A percentile compares a stretch with the other conserved stretches of the same genome.
phyloP scores from a whole-genome alignment of 176 grass and related monocot genomes.

The Olyra latifolia region DNA sequence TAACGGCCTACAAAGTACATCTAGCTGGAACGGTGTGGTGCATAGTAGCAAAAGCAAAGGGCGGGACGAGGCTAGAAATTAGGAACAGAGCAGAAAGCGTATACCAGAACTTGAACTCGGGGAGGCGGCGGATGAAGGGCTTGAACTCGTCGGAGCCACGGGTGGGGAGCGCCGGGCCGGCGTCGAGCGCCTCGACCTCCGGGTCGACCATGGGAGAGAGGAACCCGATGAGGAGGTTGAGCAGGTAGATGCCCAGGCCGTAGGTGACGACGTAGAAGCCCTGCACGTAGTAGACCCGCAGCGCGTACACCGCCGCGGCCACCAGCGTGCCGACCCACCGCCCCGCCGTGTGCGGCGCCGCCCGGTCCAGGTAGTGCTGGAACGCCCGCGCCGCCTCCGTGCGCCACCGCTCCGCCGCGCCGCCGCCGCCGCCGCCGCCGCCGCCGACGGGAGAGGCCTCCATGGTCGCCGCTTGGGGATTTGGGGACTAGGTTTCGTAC shows the following conservation, averaged over 20 bases:
- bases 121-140: constrained; percentile 88
- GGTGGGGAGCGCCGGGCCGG: constrained; percentile 66
- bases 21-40: not conserved
- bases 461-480: constrained; percentile 36
- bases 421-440: constrained; percentile 27
- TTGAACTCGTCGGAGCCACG: constrained; percentile 94
- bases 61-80: not conserved
- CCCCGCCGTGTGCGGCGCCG: constrained; percentile 64
- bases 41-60: not conserved
- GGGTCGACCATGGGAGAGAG: constrained; percentile 96
- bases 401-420: constrained; percentile 53
- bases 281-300: constrained; percentile 78
- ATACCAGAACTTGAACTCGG: constrained; percentile 99
- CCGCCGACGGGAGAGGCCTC: constrained; percentile 27
- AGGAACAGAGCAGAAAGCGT: not conserved
- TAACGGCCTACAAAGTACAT: not conserved
- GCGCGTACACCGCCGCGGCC: constrained; percentile 59
- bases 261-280: constrained; percentile 93
- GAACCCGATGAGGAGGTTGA: constrained; percentile 99
- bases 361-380: constrained; percentile 88
- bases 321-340: constrained; percentile 65
- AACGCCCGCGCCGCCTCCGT: constrained; percentile 64
- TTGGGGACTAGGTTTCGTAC: constrained; percentile 18
- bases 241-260: constrained; percentile 90
- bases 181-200: constrained; percentile 69